Evolutionary conservation across 2,329 filamentous ascomycete genomes (phyloP), one percentile per base, ranked within the genome.

Genomic region (Paramyrothecium sp.): DNA sequence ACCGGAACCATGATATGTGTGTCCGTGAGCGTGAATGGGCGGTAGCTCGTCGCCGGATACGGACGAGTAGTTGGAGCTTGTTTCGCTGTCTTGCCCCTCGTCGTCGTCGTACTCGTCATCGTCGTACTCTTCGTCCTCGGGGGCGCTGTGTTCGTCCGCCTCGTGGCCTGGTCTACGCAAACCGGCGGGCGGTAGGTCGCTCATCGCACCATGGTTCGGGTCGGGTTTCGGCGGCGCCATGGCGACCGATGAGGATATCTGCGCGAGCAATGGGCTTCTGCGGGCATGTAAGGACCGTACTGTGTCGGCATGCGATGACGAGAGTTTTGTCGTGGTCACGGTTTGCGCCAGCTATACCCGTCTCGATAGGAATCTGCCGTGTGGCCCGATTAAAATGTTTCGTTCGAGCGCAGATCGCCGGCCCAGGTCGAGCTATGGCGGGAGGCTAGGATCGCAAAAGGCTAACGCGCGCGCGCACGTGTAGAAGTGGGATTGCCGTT

Each of bases 1-100:
- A 8, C 71, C 72, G 2, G 71, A 73, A 21, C 69, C 72, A 51
- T 75, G 71, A 57, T 74, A 75, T n/a, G 64, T 67, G 54, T 73
- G 72, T 8, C 67, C 71, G 57, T 72, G 72, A 48, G 67, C 69
- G 57, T 59, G 65, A 21, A 75, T 73, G 34, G 68, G 65, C 38
- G 71, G 69, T 11, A 72, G 60, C 3, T 66, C 62, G 50, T 73
- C 71, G 49, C 69, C 67, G 2, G 72, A 73, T 46, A 72, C 71
- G 47, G 72, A 70, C 3, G 69, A 71, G 60, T 70, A 74, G 54
- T 72, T 66, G 26, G 71, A 73, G 19, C 56, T 64, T 2, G 66
- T 64, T 41, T 70, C 71, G 55, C 65, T 67, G 26, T 63, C 62
- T 3, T 17, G 16, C 8, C 55, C 51, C 12, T 55, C 57, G n/a